A percentile compares a stretch with the other conserved stretches of the same genome.
Evolutionary conservation across 805 yeast genomes (phyloP).

Genomic region (Hanseniaspora vineae): DNA sequence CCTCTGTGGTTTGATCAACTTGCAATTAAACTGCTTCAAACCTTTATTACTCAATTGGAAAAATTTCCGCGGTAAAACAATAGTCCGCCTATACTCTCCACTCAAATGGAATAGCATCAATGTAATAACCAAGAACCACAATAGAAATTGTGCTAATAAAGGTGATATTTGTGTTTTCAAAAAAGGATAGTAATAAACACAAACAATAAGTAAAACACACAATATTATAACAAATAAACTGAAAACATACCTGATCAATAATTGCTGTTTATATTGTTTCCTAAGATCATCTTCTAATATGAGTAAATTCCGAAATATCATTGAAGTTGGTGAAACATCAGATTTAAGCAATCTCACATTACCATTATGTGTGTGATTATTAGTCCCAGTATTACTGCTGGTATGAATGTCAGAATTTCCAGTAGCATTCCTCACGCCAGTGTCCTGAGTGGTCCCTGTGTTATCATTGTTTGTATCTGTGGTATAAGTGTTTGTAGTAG

Average conservation of each 20-base stretch:
- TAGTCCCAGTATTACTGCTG: background rate
- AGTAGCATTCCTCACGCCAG: no score
- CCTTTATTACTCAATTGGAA: constrained; percentile 81
- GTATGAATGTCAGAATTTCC: no score
- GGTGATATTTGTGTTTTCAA: constrained; percentile 1
- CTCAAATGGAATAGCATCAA: constrained; percentile 67
- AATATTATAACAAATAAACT: constrained; percentile 9
- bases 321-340: constrained; percentile 41
- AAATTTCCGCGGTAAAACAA: constrained; percentile 69
- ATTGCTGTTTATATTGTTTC: constrained; percentile 65
- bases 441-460: background rate
- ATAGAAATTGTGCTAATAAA: constrained; percentile 34
- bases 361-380: background rate
- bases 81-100: constrained; percentile 82
- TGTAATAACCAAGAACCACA: constrained; percentile 53
- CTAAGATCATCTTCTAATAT: constrained; percentile 79
- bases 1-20: constrained; percentile 50
- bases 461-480: background rate
- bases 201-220: constrained; percentile 5
- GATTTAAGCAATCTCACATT: background rate
- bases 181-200: background rate
- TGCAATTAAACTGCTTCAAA: constrained; percentile 64
- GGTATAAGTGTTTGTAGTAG: background rate
- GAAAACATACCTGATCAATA: constrained; percentile 38
- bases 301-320: constrained; percentile 67